Base-by-base conservation (phyloP, 768 basidiomycete species). In the Pulveroboletus frians region DNA sequence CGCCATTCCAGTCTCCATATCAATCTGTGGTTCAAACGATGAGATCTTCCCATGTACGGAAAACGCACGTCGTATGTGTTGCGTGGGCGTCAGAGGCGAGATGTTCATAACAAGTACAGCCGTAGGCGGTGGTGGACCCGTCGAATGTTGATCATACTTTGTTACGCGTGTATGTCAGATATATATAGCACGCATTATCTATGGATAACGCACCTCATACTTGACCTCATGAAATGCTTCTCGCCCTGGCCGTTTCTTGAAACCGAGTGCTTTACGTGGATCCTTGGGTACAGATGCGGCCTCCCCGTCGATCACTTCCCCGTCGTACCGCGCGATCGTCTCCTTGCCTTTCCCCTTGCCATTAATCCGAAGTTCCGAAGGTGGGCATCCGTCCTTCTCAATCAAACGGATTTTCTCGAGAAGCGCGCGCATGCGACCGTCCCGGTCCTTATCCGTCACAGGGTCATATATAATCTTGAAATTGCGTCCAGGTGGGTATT, bases 91-190 rank as follows among this genome's bases (percentile, higher is more conserved):
- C 23, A 96, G 71, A 0, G 84, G 81, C 1, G 85, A 82, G 39
- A 95, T 71, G 49, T 79, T 79, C 21, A 80, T 77, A 39, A 95
- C 69, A 10, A 94, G 76, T 5, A 98, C 80, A 2, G 82, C 76
- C 0, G 78, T 77, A 0, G 90, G 81, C 0, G 90, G 92, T 11
- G 86, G 82, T 0, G 86, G 77, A 0, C 83, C 82, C 1, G 74
- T 73, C 1, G 91, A 88, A 58, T 87, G 72, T 20, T 70, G 69
- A 64, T 94, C 92, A 72, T 85, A 81, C 91, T 95, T 37, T 26
- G 29, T 44, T 38, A 36, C 31, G 47, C 44, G 46, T 26, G 18
- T 27, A 34, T 29, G 43, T 59, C 37, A 32, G 47, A 21, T 10
- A 34, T 5, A 23, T 51, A 53, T 21, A 31, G 15, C 21, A 17